Conservation (phyloP, 2,329 filamentous ascomycete genomes). For the Verticillium albo-atrum region DNA sequence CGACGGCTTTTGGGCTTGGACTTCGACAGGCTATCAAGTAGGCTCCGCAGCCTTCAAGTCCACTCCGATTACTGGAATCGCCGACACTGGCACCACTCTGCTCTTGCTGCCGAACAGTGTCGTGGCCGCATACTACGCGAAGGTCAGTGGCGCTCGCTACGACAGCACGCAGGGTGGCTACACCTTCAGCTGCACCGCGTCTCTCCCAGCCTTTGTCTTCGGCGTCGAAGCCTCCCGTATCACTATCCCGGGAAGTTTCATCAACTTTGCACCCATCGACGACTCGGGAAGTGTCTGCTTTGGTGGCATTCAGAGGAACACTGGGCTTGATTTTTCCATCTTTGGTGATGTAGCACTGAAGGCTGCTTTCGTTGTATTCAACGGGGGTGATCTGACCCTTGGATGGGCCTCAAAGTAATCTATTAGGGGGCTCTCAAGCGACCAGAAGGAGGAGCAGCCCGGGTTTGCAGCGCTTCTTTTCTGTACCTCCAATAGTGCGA, state of each 20-base stretch:
- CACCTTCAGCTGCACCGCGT: conserved; percentile 38
- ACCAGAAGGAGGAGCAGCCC: too few relatives aligned
- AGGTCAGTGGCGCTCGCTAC: conserved; percentile 17
- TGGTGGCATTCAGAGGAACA: conserved; percentile 51
- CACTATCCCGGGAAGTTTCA: conserved; percentile 36
- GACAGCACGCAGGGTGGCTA: conserved; percentile 17
- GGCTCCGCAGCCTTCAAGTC: conserved; percentile 11
- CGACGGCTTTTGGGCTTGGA: conserved; percentile 62
- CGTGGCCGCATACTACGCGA: conserved; percentile 17
- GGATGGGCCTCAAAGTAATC: conserved; percentile 30
- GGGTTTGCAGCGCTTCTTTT: too few relatives aligned
- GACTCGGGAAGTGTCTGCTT: conserved; percentile 41
- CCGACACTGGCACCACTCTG: conserved; percentile 22
- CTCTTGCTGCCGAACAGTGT: conserved; percentile 17
- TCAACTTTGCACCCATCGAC: conserved; percentile 38
- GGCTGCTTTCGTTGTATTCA: conserved; percentile 57
- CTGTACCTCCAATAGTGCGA: too few relatives aligned
- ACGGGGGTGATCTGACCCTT: conserved; percentile 31
- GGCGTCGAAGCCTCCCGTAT: conserved; percentile 35
- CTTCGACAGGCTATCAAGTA: conserved; percentile 13
- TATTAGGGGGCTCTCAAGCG: too few relatives aligned
- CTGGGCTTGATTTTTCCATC: conserved; percentile 39
- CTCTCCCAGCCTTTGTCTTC: conserved; percentile 38
- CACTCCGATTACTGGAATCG: conserved; percentile 13
- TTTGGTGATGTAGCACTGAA: conserved; percentile 63